phyloP scores from a whole-genome alignment of 345 rosid genomes.

The Brassica incana region DNA sequence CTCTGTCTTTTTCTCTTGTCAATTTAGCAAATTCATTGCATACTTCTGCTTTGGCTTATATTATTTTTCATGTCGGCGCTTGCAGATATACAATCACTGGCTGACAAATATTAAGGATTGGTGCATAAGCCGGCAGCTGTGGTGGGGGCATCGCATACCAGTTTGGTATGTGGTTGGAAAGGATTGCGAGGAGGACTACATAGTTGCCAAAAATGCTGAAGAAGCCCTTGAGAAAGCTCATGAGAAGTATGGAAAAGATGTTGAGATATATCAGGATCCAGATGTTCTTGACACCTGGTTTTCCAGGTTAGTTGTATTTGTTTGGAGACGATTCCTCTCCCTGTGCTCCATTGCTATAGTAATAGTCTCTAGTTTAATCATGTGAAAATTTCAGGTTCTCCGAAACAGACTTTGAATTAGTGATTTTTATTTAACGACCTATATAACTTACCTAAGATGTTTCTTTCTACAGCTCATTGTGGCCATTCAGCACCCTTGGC shows the following conservation, averaged over 20 bases:
- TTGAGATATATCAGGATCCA: conserved; percentile 90
- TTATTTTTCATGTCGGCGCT: conserved; percentile 1
- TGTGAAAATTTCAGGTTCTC: no score
- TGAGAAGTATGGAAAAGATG: conserved; percentile 74
- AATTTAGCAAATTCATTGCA: conserved; percentile 10
- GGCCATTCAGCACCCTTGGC: conserved; percentile 99
- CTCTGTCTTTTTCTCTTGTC: conserved; percentile 3
- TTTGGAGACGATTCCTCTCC: neutral
- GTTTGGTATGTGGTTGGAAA: conserved; percentile 95
- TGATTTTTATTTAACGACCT: neutral
- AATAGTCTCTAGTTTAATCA: conserved; percentile 5
- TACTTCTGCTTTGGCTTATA: conserved; percentile 7
- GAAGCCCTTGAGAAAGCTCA: conserved; percentile 83
- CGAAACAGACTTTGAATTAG: neutral
- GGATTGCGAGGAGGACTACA: conserved; percentile 79
- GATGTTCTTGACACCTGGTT: conserved; percentile 99
- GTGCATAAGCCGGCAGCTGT: conserved; percentile 97
- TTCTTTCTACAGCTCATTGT: conserved; percentile 61
- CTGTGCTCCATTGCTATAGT: neutral
- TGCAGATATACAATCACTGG: conserved; percentile 93
- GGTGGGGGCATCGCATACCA: conserved; percentile 99
- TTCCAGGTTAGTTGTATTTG: conserved; percentile 66
- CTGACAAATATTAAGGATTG: conserved; percentile 96
- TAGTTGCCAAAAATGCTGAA: conserved; percentile 72
- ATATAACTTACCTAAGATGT: conserved; percentile 9